Conservation (phyloP, 768 basidiomycete species). For the Cystobasidium onofrii region DNA sequence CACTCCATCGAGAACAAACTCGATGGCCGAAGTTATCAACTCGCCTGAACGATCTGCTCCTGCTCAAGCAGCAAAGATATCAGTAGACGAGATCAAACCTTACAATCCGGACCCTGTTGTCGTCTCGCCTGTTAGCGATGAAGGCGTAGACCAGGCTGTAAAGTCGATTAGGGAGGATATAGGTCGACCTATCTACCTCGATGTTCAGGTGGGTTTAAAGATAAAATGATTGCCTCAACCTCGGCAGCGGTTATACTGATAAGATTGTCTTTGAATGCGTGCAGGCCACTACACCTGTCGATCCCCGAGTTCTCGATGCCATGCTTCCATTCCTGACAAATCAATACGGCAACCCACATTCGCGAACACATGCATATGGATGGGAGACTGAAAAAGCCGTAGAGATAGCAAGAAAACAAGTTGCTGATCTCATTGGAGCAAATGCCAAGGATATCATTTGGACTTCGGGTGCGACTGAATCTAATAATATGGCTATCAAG, state of each 20-base stretch:
- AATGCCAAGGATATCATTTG: constrained; percentile 92
- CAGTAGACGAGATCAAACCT: constrained; percentile 8
- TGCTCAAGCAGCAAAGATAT: constrained; percentile 1
- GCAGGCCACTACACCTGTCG: constrained; percentile 93
- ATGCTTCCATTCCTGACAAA: constrained; percentile 95
- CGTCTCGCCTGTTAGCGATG: not conserved
- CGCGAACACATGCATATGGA: constrained; percentile 95
- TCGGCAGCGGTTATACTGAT: not conserved
- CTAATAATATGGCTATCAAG: constrained; percentile 95
- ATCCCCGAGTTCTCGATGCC: constrained; percentile 89
- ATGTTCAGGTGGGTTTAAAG: constrained; percentile 76
- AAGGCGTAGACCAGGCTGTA: constrained; percentile 17
- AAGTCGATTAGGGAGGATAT: constrained; percentile 21
- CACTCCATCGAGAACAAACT: not conserved
- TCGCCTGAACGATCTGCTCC: not conserved
- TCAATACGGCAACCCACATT: constrained; percentile 95
- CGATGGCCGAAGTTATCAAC: constrained; percentile 4
- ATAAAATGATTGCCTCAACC: too few species aligned
- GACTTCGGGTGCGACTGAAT: constrained; percentile 95
- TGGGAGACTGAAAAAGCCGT: constrained; percentile 97
- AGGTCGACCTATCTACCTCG: constrained; percentile 81
- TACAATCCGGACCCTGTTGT: constrained; percentile 3
- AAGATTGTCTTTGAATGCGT: not conserved
- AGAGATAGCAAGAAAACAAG: constrained; percentile 80
- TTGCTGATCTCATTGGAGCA: constrained; percentile 87